Evolutionary conservation across 164 flowering plant genomes (phyloP), one percentile per base, ranked within the genome.

Genomic region (Echeveria elegans): DNA sequence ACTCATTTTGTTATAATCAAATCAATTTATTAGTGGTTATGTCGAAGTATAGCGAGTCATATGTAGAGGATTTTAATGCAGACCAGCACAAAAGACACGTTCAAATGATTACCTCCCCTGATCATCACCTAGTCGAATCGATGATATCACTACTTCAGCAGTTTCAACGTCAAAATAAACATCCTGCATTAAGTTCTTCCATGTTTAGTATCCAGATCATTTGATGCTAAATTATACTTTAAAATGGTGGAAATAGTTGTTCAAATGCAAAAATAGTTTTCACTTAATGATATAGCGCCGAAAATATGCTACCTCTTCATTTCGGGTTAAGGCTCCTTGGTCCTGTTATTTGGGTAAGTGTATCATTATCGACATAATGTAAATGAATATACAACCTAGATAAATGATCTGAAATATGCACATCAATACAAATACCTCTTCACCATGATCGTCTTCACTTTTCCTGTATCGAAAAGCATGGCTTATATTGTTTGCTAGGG

Each of bases 101-200:
- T 24, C n/a, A n/a, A n/a, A 23, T 6, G 7, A 82, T 60, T 71
- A 94, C 99, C 95, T 89, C 45, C 91, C 97, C 66, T 86, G 92
- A 71, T 91, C 93, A 82, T 89, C 97, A 64, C 96, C 96, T 53
- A 94, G 88, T 77, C 96, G 82, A 68, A 94, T 69, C 45, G 99
- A 88, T 24, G 97, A 94, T 76, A 94, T 91, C 28, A 94, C 96
- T 31, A 94, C 99, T 80, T 94, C 99, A 62, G 97, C 96, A 70
- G 97, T 89, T 69, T 88, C 99, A 80, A 91, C 97, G 72, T 91
- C 96, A 77, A 88, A 94, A 83, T 89, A 94, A 10, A 78, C 87
- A 80, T 91, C 97, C 99, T 91, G 88, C 77, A 79, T 62, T 71
- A 10, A 26, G 31, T 28, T 56, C 19, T 12, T 56, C 28, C 19